Percentiles rank a stretch among this genome's conserved stretches.
Conservation (phyloP, 2,329 filamentous ascomycete species). For the Cladosporium phlei region DNA sequence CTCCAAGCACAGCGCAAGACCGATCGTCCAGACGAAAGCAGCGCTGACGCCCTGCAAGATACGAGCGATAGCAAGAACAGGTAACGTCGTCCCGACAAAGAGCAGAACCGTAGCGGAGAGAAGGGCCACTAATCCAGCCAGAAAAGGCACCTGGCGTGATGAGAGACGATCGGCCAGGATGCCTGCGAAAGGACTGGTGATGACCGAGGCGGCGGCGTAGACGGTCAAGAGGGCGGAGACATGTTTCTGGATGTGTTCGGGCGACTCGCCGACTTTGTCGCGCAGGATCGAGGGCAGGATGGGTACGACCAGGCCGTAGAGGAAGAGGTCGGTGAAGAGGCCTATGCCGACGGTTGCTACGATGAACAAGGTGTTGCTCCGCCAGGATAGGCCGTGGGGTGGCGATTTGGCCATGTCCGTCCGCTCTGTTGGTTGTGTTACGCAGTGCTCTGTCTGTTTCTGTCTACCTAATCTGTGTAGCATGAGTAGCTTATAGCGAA, state of each 20-base stretch:
- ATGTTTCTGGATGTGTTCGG: slow-evolving; percentile 47
- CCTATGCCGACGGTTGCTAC: slow-evolving; percentile 52
- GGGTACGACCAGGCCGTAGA: slow-evolving; percentile 57
- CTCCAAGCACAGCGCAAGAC: slow-evolving; percentile 55
- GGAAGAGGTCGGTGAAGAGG: slow-evolving; percentile 56
- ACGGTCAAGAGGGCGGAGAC: slow-evolving; percentile 51
- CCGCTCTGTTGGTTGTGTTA: too few species aligned
- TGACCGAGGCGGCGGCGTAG: slow-evolving; percentile 51
- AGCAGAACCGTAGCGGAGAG: slow-evolving; percentile 53
- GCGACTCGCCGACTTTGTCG: slow-evolving; percentile 46
- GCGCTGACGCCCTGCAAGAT: slow-evolving; percentile 55
- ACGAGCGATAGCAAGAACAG: slow-evolving; percentile 48
- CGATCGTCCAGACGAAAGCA: slow-evolving; percentile 57
- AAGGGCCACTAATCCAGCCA: slow-evolving; percentile 51
- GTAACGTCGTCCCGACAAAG: slow-evolving; percentile 46
- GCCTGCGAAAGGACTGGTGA: slow-evolving; percentile 50
- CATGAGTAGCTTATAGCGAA: too few species aligned
- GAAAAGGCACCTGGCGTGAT: slow-evolving; percentile 54
- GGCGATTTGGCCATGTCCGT: too few species aligned
- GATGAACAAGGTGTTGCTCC: slow-evolving; percentile 58
- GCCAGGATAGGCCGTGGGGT: slow-evolving; percentile 44
- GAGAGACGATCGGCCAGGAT: slow-evolving; percentile 51
- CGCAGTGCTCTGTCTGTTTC: too few species aligned
- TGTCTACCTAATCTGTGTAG: too few species aligned
- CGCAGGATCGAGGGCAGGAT: slow-evolving; percentile 55